Evolutionary conservation across 371 early-diverging fungal species (phyloP).

Genomic region (Apophysomyces elegans): DNA sequence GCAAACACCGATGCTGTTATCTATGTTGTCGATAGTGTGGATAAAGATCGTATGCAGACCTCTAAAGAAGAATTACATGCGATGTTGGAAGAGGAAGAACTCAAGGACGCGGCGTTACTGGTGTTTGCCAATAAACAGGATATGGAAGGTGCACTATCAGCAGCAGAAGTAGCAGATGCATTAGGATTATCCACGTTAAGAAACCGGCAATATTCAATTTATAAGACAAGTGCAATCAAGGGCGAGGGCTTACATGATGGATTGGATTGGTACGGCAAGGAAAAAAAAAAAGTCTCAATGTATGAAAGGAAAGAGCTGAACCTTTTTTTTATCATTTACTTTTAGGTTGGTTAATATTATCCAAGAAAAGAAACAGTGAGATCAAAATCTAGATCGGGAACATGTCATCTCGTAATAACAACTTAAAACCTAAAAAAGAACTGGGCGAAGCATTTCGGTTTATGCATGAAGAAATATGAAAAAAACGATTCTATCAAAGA

Average conservation of each 20-base stretch:
- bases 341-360: slow-evolving; percentile 55
- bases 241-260: slow-evolving; percentile 97
- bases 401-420: too few relatives aligned
- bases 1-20: slow-evolving; percentile 92
- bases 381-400: not conserved
- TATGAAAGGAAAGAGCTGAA: not conserved
- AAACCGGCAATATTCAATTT: slow-evolving; percentile 91
- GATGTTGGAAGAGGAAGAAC: slow-evolving; percentile 90
- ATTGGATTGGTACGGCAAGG: slow-evolving; percentile 68
- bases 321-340: slow-evolving; percentile 4
- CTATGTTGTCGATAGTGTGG: slow-evolving; percentile 95
- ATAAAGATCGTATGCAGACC: slow-evolving; percentile 88
- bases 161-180: slow-evolving; percentile 85
- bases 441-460: too few relatives aligned
- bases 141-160: slow-evolving; percentile 87
- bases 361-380: slow-evolving; percentile 51
- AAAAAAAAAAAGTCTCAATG: not conserved
- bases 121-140: slow-evolving; percentile 95
- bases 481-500: not conserved
- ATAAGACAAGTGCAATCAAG: slow-evolving; percentile 91
- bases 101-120: slow-evolving; percentile 80
- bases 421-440: too few relatives aligned
- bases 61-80: slow-evolving; percentile 88
- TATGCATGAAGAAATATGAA: too few relatives aligned
- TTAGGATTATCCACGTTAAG: slow-evolving; percentile 83